Base-by-base conservation (phyloP, 2,329 filamentous ascomycete genomes). In the Penicillium polonicum region DNA sequence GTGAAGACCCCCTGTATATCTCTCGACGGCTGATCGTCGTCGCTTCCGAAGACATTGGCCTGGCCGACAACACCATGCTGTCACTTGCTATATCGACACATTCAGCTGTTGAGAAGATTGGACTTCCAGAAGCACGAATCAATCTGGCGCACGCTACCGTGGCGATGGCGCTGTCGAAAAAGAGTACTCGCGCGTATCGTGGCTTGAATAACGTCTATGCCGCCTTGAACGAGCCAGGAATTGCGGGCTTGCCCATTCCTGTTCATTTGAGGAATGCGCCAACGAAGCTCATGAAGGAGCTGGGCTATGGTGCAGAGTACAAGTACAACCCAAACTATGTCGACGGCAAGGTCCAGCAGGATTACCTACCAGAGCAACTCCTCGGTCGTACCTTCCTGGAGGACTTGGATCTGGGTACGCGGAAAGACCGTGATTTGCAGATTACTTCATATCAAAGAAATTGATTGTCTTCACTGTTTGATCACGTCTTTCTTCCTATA, bases 281-380 rank as follows among this genome's bases (percentile, higher is more conserved):
- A 0, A 97, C 94, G 1, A 84, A 88, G 64, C 73, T 97, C 63
- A 96, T 99, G 93, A 90, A 92, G 68, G 93, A 97, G 65, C 78
- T 97, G 64, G 93, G 91, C 0, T 96, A 92, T 70, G 92, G 92
- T 0, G 88, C 86, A 49, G 90, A 92, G 72, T 99, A 99, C 76
- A 97, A 97, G 75, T 97, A 99, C 70, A 96, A 96, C 65, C 94
- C 94, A 0, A 90, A 96, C 65, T 99, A 93, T 69, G 77, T 84
- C 50, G 86, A 92, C 60, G 94, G 94, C 0, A 85, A 79, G 65
- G 93, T 97, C 0, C 83, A 80, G 62, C 94, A 99, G 77, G 89
- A 92, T 25, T 99, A 97, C 74, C 75, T 99, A n/a, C 94, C 94
- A 0, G 88, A 91, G 12, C 83, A 84, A 55, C 74, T 99, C 8